phyloP scores from a whole-genome alignment of 2,329 filamentous ascomycete genomes.

The Aureobasidium mangrovei region DNA sequence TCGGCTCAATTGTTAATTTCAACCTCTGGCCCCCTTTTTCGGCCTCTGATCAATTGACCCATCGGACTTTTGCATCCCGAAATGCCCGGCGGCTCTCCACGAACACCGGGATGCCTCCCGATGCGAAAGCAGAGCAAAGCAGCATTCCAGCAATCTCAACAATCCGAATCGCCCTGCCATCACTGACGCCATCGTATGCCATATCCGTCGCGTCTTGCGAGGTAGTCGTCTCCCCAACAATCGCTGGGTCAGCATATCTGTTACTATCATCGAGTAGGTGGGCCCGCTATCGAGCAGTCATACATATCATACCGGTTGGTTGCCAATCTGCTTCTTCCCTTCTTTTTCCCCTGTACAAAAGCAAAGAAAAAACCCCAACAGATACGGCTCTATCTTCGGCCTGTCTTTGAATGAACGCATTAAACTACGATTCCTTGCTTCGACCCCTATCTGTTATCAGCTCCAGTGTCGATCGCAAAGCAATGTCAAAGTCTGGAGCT shows the following conservation, averaged over 20 bases:
- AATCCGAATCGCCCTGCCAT: not conserved
- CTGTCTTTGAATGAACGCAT: too few relatives aligned
- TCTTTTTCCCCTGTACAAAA: too few relatives aligned
- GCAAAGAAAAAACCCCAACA: too few relatives aligned
- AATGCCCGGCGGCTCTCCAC: slow-evolving; percentile 7
- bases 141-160: slow-evolving; percentile 5
- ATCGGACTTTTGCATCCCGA: slow-evolving; percentile 1
- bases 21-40: not conserved
- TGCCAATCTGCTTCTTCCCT: too few relatives aligned
- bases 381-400: too few relatives aligned
- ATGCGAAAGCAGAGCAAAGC: not conserved
- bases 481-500: too few relatives aligned
- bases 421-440: too few relatives aligned
- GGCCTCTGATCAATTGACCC: not conserved
- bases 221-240: not conserved
- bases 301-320: not conserved
- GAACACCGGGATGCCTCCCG: not conserved
- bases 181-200: slow-evolving; percentile 5
- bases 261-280: not conserved
- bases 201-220: not conserved
- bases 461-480: too few relatives aligned
- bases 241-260: not conserved
- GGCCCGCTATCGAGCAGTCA: not conserved
- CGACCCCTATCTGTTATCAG: too few relatives aligned
- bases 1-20: not conserved